Percentiles rank a stretch among this genome's conserved stretches.
phyloP scores from a whole-genome alignment of 2,329 filamentous ascomycete genomes.

The Chaetomiaceae sp. region DNA sequence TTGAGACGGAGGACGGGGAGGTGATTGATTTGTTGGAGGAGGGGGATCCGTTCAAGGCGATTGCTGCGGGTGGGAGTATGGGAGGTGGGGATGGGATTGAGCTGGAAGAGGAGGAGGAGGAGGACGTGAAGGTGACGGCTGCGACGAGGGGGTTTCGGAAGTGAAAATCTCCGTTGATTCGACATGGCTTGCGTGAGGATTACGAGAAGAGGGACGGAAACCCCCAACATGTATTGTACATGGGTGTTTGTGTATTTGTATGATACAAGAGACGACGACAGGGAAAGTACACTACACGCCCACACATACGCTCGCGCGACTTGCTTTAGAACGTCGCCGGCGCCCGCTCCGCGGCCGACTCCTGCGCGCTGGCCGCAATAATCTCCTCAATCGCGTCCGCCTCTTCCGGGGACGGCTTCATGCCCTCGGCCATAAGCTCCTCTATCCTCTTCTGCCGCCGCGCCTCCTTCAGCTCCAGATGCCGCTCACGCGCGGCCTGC shows the following conservation, averaged over 20 bases:
- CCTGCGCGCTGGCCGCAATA: slow-evolving; percentile 7
- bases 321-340: not conserved
- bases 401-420: slow-evolving; percentile 14
- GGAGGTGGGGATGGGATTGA: slow-evolving; percentile 5
- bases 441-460: slow-evolving; percentile 37
- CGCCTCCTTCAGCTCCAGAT: slow-evolving; percentile 49
- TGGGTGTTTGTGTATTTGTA: no score
- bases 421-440: slow-evolving; percentile 26
- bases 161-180: no score
- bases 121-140: slow-evolving; percentile 17
- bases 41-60: slow-evolving; percentile 59
- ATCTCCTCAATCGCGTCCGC: slow-evolving; percentile 17
- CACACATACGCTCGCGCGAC: no score
- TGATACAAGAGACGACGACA: slow-evolving; percentile 16
- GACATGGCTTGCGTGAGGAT: no score
- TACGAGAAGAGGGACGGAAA: not conserved
- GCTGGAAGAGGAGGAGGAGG: slow-evolving; percentile 14
- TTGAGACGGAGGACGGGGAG: slow-evolving; percentile 57
- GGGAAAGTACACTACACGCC: slow-evolving; percentile 22
- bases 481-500: slow-evolving; percentile 42
- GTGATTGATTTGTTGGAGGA: slow-evolving; percentile 69
- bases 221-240: slow-evolving; percentile 11
- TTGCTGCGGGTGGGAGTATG: no score
- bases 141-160: slow-evolving; percentile 46
- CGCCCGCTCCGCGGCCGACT: slow-evolving; percentile 17